Percentiles rank a stretch among this genome's conserved stretches.
phyloP scores from a whole-genome alignment of 345 rosid genomes.

The Dipteronia dyeriana region DNA sequence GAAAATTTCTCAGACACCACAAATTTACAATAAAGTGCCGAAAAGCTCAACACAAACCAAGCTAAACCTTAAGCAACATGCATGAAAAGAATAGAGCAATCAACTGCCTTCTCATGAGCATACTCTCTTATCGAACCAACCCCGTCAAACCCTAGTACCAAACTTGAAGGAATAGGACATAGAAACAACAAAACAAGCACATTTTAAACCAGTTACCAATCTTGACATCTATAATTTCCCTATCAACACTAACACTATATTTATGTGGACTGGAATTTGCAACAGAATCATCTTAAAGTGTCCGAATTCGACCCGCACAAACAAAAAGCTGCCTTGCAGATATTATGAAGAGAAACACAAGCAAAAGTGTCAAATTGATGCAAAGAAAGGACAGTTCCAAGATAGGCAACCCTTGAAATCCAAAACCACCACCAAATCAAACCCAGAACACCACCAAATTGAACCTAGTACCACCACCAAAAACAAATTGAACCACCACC shows the following conservation, averaged over 20 bases:
- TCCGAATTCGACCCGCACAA: slow-evolving; percentile 57
- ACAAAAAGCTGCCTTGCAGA: slow-evolving; percentile 65
- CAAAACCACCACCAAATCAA: too few relatives aligned
- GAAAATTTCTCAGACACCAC: too few relatives aligned
- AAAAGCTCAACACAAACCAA: too few relatives aligned
- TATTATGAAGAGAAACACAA: slow-evolving; percentile 62
- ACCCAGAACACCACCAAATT: too few relatives aligned
- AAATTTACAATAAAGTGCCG: too few relatives aligned
- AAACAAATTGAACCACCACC: too few relatives aligned
- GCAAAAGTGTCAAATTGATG: slow-evolving; percentile 64
- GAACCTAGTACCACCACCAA: too few relatives aligned
- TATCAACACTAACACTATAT: slow-evolving; percentile 41
- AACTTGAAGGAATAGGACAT: slow-evolving; percentile 64
- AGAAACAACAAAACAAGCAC: slow-evolving; percentile 68
- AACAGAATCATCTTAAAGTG: slow-evolving; percentile 65
- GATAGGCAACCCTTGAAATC: too few relatives aligned
- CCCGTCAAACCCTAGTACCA: slow-evolving; percentile 75
- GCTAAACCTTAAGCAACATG: too few relatives aligned
- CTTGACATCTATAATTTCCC: slow-evolving; percentile 45
- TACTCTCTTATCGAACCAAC: slow-evolving; percentile 56
- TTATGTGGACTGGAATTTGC: slow-evolving; percentile 45
- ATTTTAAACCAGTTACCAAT: slow-evolving; percentile 66
- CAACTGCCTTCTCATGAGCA: slow-evolving; percentile 42
- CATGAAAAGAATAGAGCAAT: too few relatives aligned
- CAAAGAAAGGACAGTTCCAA: slow-evolving; percentile 75